These are phyloP conservation scores for Penicillium roqueforti DNA, from an alignment of 495 filamentous ascomycete genomes.

Conservation along the genomic window DNA sequence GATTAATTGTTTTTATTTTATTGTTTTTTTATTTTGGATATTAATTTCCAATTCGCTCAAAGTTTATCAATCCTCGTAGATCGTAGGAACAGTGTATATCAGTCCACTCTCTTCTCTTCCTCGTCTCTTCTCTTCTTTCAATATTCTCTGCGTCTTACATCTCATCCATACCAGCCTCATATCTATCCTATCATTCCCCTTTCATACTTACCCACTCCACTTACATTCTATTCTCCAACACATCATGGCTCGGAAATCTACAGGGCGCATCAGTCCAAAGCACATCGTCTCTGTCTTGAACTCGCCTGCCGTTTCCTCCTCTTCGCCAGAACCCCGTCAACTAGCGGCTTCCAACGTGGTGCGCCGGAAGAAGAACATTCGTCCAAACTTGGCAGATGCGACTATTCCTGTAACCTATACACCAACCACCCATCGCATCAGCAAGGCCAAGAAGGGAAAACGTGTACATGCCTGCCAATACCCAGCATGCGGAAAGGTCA, in stretches of 20 bases:
- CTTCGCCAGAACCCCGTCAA: slow-evolving; percentile 9
- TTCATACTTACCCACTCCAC: background rate
- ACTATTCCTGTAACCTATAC: slow-evolving; percentile 50
- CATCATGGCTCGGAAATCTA: slow-evolving; percentile 3
- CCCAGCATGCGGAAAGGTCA: slow-evolving; percentile 60
- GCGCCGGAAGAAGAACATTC: slow-evolving; percentile 9
- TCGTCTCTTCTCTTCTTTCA: slow-evolving; percentile 4
- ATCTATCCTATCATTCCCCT: background rate
- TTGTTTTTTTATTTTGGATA: slow-evolving; percentile 12
- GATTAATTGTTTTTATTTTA: slow-evolving; percentile 6
- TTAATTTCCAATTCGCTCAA: slow-evolving; percentile 18
- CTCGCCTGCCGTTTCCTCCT: slow-evolving; percentile 9
- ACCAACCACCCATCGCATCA: slow-evolving; percentile 65
- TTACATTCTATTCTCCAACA: background rate
- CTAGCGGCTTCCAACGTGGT: slow-evolving; percentile 5
- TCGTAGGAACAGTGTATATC: slow-evolving; percentile 32
- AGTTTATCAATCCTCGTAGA: slow-evolving; percentile 27
- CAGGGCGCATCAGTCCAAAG: background rate
- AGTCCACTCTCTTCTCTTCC: slow-evolving; percentile 27
- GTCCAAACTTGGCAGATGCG: slow-evolving; percentile 9
- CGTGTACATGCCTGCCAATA: slow-evolving; percentile 70
- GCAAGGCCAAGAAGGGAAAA: slow-evolving; percentile 78
- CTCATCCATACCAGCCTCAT: background rate
- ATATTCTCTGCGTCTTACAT: background rate
- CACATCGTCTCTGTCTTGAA: slow-evolving; percentile 10